Evolutionary conservation across 495 filamentous ascomycete species (phyloP), one percentile per base, ranked within the genome.

Genomic region (Lentithecium fluviatile): DNA sequence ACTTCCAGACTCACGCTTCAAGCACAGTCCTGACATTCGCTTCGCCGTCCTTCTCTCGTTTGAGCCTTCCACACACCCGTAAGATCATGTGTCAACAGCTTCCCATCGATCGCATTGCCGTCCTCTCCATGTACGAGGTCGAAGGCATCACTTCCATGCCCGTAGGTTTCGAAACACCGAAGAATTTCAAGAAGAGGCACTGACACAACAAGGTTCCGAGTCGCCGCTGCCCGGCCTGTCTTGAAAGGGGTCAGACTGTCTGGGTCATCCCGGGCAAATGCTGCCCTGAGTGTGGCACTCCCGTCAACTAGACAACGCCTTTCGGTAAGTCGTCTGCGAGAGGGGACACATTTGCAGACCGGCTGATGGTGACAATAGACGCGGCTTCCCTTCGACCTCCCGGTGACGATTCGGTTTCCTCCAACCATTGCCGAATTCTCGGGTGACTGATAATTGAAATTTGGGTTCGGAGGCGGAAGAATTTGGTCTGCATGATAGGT

Each of bases 261-360:
- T 75, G 73, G 73, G 73, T 75, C 45, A 74, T 75, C 42, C 73
- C 71, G 2, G 71, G 71, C 21, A 75, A 75, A 62, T 64, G 62
- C 36, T 75, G 73, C 52, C 73, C 73, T 6, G 52, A 69, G 50
- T 75, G 73, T 42, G 68, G 73, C 8, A 66, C 68, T 36, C 68
- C 70, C 24, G 69, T 75, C 43, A 71, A 71, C 47, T 68, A 64
- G 53, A 3, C 37, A 5, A 21, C n/a, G 20, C 6, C 1, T 29
- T 45, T 8, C 20, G 24, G 45, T 58, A 21, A 24, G 57, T 52
- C 29, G 10, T 32, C 3, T 32, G 10, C 29, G n/a, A n/a, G n/a
- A n/a, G n/a, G n/a, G n/a, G n/a, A n/a, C n/a, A n/a, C n/a, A n/a
- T n/a, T n/a, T n/a, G 29, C 29, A 32, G 29, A 10, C 10, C 29